Percentiles rank a stretch among this genome's conserved stretches.
phyloP scores from a whole-genome alignment of 2,329 filamentous ascomycete species.

The Diaporthe ampelina region DNA sequence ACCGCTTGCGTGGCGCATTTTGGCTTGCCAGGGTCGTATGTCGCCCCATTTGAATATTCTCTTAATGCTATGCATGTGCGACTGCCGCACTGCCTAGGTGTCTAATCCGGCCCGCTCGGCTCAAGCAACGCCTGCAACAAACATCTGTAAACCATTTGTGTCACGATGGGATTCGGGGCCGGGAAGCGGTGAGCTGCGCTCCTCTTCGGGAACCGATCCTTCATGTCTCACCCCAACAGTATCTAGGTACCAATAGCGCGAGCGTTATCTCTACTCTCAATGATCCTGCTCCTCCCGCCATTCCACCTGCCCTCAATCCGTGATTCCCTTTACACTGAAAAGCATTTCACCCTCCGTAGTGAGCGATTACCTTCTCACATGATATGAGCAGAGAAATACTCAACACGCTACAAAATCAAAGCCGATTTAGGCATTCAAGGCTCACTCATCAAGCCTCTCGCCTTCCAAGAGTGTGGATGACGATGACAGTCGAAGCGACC shows the following conservation, averaged over 20 bases:
- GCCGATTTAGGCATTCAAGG: neutral
- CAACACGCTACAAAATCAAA: neutral
- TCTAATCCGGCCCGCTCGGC: neutral
- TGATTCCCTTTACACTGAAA: neutral
- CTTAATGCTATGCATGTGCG: neutral
- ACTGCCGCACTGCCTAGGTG: neutral
- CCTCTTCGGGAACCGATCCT: neutral
- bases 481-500: neutral
- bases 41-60: neutral
- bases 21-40: neutral
- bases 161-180: neutral
- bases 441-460: neutral
- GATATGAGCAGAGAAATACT: neutral
- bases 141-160: no score
- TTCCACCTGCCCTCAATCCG: neutral
- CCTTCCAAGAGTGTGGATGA: neutral
- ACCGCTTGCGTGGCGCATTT: conserved; percentile 4
- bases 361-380: neutral
- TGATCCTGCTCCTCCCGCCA: neutral
- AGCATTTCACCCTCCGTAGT: neutral
- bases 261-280: neutral
- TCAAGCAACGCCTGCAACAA: neutral
- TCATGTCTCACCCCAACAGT: neutral
- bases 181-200: conserved; percentile 1
- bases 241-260: neutral